Conservation (phyloP, 352 stramenopile genomes). For the Globisporangium barbulae region DNA sequence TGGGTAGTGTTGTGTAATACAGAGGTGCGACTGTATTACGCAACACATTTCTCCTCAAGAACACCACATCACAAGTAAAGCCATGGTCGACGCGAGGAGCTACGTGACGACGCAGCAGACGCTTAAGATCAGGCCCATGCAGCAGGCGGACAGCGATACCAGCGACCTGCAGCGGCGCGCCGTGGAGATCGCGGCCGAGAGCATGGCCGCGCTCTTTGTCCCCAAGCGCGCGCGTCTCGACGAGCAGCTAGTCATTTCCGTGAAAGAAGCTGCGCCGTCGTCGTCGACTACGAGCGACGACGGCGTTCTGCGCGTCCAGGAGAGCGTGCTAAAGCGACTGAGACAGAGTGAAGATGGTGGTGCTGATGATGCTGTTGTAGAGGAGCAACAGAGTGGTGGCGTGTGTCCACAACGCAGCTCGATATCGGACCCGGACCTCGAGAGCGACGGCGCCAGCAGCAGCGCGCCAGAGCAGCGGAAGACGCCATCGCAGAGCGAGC, state of each 20-base stretch:
- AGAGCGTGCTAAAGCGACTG: background rate
- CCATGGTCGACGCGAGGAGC: constrained; percentile 9
- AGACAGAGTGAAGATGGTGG: background rate
- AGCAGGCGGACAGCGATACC: background rate
- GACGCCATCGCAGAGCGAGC: background rate
- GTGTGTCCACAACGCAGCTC: constrained; percentile 8
- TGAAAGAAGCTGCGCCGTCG: background rate
- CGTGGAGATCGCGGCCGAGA: constrained; percentile 12
- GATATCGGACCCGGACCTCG: constrained; percentile 6
- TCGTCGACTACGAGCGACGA: background rate
- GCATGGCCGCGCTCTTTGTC: constrained; percentile 12
- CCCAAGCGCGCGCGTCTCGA: constrained; percentile 1
- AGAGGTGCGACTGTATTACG: background rate
- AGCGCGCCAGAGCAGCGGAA: constrained; percentile 4
- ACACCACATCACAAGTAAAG: background rate
- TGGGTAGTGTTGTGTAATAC: no score
- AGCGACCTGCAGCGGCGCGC: constrained; percentile 14
- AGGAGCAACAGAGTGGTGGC: background rate
- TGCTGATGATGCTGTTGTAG: background rate
- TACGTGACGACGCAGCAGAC: background rate
- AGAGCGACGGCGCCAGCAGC: constrained; percentile 17
- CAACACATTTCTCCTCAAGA: constrained; percentile 2
- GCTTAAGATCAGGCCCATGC: background rate
- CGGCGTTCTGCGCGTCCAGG: background rate
- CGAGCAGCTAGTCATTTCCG: background rate